Evolutionary conservation across 345 rosid species (phyloP), one percentile per base, ranked within the genome.

Genomic region (Euclidium syriacum): DNA sequence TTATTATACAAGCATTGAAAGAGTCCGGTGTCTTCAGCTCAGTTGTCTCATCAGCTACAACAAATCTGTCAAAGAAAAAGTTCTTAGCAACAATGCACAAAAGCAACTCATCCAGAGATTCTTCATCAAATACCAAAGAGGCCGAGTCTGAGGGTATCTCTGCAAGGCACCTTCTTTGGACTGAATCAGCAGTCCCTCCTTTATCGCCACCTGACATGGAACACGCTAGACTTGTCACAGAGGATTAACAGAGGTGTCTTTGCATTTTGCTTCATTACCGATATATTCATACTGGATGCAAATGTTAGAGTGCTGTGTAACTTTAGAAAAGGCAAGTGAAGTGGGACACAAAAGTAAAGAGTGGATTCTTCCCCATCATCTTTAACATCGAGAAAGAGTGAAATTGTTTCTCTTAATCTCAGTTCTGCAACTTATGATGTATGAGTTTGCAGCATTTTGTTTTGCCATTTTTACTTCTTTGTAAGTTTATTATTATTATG

Each of bases 11-110:
- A 79, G 96, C 86, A 32, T 80, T 92, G 27, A 70, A 86, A 68
- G 97, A 89, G 61, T 80, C 98, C 16, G 98, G 96, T 16, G 79
- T 87, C 30, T 90, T 92, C 77, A 84, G 78, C 83, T 77, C 85
- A 10, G 72, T 84, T 19, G 78, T 92, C 36, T 80, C 81, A 62
- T 77, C 83, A 22, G 85, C 85, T 34, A 77, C 79, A 20, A 50
- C 78, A 19, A 79, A 79, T 59, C 74, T 81, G 39, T 77, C 91
- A 32, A 80, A 65, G 68, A 81, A 80, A 58, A 76, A 77, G 68
- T 78, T 85, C 70, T 65, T 81, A 53, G 67, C 81, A 34, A 68
- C 82, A 22, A 73, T 78, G 49, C 76, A 73, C 16, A 58, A 35
- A 44, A 74, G 77, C 48, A 81, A 80, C 81, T 78, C 91, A 43